Percentiles rank a stretch among this genome's conserved stretches.
Conservation (phyloP, 2,329 filamentous ascomycete genomes). For the Colletotrichum musicola region DNA sequence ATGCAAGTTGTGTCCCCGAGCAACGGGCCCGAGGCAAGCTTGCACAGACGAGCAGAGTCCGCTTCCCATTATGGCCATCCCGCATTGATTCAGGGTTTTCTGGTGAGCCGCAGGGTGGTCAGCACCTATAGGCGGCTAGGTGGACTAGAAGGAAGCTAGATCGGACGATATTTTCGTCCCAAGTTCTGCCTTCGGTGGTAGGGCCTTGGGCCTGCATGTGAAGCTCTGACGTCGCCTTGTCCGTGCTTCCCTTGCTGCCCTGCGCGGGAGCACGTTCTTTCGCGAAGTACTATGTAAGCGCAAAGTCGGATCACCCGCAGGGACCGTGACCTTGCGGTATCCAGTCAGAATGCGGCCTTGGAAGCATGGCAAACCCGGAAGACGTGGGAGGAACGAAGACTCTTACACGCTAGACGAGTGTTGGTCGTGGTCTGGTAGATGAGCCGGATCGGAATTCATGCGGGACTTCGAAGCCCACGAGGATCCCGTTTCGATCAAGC, state of each 20-base stretch:
- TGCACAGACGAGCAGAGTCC: conserved; percentile 12
- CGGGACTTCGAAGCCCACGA: neutral
- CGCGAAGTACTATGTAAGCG: neutral
- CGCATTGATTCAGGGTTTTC: conserved; percentile 19
- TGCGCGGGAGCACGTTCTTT: conserved; percentile 24
- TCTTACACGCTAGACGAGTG: conserved; percentile 26
- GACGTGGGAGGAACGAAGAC: neutral
- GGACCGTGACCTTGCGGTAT: conserved; percentile 9
- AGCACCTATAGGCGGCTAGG: neutral
- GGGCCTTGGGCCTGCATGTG: conserved; percentile 14
- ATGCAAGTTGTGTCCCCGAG: conserved; percentile 24
- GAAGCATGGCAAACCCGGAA: conserved; percentile 1
- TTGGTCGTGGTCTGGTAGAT: neutral
- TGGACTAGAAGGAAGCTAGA: conserved; percentile 7
- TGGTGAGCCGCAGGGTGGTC: conserved; percentile 27
- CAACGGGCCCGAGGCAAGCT: conserved; percentile 20
- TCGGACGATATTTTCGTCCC: conserved; percentile 35
- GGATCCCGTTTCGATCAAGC: neutral
- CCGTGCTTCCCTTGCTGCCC: conserved; percentile 6
- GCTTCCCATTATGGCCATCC: neutral
- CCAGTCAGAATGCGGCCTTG: neutral
- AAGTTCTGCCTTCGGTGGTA: neutral
- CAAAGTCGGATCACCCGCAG: conserved; percentile 4
- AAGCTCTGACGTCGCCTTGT: conserved; percentile 31
- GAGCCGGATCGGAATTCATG: neutral